These are phyloP conservation scores for Panaeolus cyanescens DNA, from an alignment of 768 basidiomycete species.

Conservation along the genomic window DNA sequence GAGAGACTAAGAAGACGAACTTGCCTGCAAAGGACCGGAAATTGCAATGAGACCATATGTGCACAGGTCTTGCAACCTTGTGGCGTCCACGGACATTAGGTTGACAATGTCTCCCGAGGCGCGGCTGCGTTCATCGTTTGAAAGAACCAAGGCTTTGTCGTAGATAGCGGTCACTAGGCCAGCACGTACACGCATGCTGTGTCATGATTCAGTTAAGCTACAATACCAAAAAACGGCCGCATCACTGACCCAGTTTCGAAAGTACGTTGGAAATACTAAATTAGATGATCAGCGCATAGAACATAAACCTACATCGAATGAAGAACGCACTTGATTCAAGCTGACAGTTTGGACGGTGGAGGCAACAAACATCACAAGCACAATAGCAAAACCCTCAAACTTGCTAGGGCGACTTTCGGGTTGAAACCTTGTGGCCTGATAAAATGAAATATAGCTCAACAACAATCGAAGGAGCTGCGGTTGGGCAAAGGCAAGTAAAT, in stretches of 20 bases:
- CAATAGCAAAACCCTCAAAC: constrained; percentile 76
- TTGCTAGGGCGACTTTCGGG: constrained; percentile 31
- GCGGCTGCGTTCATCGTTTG: constrained; percentile 80
- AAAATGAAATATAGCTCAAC: constrained; percentile 78
- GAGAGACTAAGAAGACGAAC: constrained; percentile 6
- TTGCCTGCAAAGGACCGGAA: constrained; percentile 84
- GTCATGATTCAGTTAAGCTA: not conserved
- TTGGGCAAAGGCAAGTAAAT: constrained; percentile 80
- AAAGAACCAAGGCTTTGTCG: constrained; percentile 81
- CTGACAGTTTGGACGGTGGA: constrained; percentile 79
- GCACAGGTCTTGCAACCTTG: constrained; percentile 77
- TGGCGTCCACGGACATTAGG: constrained; percentile 87
- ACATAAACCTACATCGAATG: not conserved
- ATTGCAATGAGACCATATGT: constrained; percentile 83
- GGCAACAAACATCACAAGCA: constrained; percentile 76
- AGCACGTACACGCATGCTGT: constrained; percentile 87
- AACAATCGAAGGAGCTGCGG: constrained; percentile 84
- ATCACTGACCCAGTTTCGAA: constrained; percentile 71
- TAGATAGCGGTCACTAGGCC: constrained; percentile 88
- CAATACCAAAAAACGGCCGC: no score
- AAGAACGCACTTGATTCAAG: constrained; percentile 67
- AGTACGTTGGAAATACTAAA: constrained; percentile 82
- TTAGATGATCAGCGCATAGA: not conserved
- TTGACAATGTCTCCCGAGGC: constrained; percentile 94
- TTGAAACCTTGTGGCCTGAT: constrained; percentile 55